Conservation (phyloP, 768 basidiomycete species). For the Suillus bovinus region DNA sequence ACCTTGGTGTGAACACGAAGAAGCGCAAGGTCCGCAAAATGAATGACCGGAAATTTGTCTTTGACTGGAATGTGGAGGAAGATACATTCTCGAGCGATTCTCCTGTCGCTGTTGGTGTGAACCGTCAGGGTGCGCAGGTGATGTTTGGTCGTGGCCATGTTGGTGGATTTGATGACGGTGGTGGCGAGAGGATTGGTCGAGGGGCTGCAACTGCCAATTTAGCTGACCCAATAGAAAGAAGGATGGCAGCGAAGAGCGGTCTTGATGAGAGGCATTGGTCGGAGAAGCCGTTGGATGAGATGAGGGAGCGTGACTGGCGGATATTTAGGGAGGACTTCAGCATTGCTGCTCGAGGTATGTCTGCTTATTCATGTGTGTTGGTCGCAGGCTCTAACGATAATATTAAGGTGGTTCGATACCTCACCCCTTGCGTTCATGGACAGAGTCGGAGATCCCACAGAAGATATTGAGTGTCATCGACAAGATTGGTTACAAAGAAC, state of each 20-base stretch:
- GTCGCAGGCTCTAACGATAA: slow-evolving; percentile 10
- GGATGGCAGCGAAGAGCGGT: slow-evolving; percentile 77
- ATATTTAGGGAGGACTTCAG: slow-evolving; percentile 99
- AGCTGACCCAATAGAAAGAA: slow-evolving; percentile 80
- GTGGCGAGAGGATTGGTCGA: slow-evolving; percentile 44
- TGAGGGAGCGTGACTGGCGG: slow-evolving; percentile 97
- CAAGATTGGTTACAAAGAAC: slow-evolving; percentile 94
- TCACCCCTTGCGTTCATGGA: slow-evolving; percentile 90
- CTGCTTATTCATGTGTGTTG: slow-evolving; percentile 1
- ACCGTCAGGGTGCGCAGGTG: slow-evolving; percentile 79
- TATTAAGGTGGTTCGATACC: slow-evolving; percentile 85
- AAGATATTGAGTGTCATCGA: slow-evolving; percentile 83
- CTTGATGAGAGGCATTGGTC: slow-evolving; percentile 98
- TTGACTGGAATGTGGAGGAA: slow-evolving; percentile 97
- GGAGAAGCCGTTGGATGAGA: slow-evolving; percentile 87
- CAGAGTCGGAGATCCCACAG: slow-evolving; percentile 81
- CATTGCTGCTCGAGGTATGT: slow-evolving; percentile 83
- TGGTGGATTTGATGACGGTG: slow-evolving; percentile 86
- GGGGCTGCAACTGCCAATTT: slow-evolving; percentile 49
- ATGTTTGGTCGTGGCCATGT: slow-evolving; percentile 87
- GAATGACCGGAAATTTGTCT: slow-evolving; percentile 97
- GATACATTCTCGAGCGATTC: slow-evolving; percentile 86
- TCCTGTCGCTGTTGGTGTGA: slow-evolving; percentile 66
- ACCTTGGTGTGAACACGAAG: slow-evolving; percentile 93
- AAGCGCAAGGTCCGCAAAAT: slow-evolving; percentile 93